Evolutionary conservation across 352 stramenopile genomes (phyloP).

Genomic region (Blastocystis sp.): DNA sequence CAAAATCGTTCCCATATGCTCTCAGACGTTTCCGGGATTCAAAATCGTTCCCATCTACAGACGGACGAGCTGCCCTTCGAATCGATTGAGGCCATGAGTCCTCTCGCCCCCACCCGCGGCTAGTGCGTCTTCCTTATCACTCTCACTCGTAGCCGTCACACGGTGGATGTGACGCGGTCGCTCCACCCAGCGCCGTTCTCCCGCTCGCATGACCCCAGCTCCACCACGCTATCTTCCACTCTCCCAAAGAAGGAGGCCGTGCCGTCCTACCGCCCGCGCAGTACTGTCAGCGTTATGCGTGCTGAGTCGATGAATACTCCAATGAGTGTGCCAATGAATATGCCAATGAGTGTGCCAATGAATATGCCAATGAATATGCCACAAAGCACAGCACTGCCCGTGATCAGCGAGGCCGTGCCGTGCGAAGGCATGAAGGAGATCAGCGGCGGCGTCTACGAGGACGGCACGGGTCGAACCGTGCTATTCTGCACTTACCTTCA

Average conservation of each 20-base stretch:
- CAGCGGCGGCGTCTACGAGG: constrained; percentile 59
- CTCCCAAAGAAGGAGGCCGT: too few relatives aligned
- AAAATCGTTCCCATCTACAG: not conserved
- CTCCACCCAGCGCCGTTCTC: too few relatives aligned
- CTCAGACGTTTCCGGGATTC: not conserved
- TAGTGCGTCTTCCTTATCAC: not conserved
- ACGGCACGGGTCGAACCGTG: not conserved
- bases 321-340: too few relatives aligned
- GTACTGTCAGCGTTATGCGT: not conserved
- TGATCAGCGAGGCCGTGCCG: not conserved
- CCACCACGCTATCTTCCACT: too few relatives aligned
- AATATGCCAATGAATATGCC: too few relatives aligned
- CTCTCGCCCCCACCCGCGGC: not conserved
- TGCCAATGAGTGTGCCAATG: too few relatives aligned
- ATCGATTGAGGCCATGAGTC: not conserved
- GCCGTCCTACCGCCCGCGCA: not conserved
- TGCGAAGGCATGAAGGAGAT: constrained; percentile 41
- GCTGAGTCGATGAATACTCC: too few relatives aligned
- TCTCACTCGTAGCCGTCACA: not conserved
- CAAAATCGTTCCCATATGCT: not conserved
- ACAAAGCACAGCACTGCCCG: not conserved
- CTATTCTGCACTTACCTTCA: too few relatives aligned
- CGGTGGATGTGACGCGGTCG: not conserved
- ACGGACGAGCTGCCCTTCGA: not conserved
- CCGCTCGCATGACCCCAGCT: not conserved